phyloP scores from a whole-genome alignment of 2,329 filamentous ascomycete species.

The Apiospora hydei region DNA sequence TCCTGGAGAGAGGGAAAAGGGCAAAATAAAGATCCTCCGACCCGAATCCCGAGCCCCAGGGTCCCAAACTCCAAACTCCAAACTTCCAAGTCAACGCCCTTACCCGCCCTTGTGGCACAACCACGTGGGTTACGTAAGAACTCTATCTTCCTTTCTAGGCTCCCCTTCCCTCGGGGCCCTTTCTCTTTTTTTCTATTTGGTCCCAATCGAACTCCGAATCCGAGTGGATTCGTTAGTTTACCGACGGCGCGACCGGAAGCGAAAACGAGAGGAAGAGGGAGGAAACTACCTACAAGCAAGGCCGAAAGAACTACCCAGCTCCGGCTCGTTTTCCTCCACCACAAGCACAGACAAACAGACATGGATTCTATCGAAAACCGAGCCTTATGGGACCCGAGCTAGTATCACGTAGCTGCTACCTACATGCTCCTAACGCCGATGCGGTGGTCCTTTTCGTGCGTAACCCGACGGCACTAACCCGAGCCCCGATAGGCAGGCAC shows the following conservation, averaged over 20 bases:
- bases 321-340: background rate
- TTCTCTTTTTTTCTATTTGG: background rate
- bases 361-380: too few relatives aligned
- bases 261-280: background rate
- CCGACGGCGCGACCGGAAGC: background rate
- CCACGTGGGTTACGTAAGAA: slow-evolving; percentile 21
- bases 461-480: background rate
- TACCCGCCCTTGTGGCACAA: slow-evolving; percentile 12
- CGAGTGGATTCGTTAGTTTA: background rate
- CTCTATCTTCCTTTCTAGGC: slow-evolving; percentile 8
- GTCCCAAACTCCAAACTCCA: too few relatives aligned
- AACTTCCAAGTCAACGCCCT: background rate
- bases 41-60: too few relatives aligned
- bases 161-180: background rate
- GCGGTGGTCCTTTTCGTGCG: slow-evolving; percentile 5
- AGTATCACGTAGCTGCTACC: background rate
- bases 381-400: background rate
- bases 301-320: background rate
- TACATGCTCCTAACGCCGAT: background rate
- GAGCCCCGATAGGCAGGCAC: background rate
- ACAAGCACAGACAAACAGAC: background rate
- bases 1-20: too few relatives aligned
- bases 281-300: background rate
- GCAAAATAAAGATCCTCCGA: too few relatives aligned
- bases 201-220: background rate